phyloP scores from a whole-genome alignment of 169 alveolate genomes.

The Neospora caninum region DNA sequence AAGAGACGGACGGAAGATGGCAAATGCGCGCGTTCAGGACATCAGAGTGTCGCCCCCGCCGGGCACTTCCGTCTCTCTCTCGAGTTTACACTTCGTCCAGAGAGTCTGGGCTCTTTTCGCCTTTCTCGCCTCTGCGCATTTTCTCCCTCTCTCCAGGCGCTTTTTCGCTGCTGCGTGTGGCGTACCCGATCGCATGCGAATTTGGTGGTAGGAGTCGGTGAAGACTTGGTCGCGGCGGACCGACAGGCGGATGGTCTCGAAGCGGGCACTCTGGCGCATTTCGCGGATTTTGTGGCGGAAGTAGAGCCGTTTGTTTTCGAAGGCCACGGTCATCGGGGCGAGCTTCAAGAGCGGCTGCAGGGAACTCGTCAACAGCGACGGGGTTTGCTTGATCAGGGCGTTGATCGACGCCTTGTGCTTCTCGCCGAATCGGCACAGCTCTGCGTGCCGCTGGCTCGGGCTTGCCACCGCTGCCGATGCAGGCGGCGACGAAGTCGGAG shows the following conservation, averaged over 20 bases:
- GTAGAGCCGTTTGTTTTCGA: slow-evolving; percentile 96
- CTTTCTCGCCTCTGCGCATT: not conserved
- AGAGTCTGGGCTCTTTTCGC: no score
- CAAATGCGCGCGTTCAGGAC: no score
- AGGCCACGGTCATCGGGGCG: slow-evolving; percentile 93
- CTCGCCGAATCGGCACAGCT: slow-evolving; percentile 75
- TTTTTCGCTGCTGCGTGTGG: not conserved
- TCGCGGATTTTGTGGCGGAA: slow-evolving; percentile 90
- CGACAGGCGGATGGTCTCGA: slow-evolving; percentile 82
- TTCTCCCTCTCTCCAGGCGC: not conserved
- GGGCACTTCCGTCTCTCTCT: no score
- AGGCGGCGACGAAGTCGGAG: not conserved
- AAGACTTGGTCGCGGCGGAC: slow-evolving; percentile 96
- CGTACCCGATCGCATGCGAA: slow-evolving; percentile 79
- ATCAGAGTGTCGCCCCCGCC: no score
- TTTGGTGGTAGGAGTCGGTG: slow-evolving; percentile 93
- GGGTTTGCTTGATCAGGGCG: slow-evolving; percentile 83
- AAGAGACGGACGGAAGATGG: no score
- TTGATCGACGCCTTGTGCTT: slow-evolving; percentile 65
- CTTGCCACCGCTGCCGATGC: slow-evolving; percentile 22
- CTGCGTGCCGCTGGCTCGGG: slow-evolving; percentile 65
- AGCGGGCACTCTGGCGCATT: slow-evolving; percentile 79
- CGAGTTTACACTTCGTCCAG: no score
- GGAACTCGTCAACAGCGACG: slow-evolving; percentile 81
- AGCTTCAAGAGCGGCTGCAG: slow-evolving; percentile 82